Percentiles rank a stretch among this genome's conserved stretches.
phyloP scores from a whole-genome alignment of 768 basidiomycete genomes.

The Dacryopinax spathularia region DNA sequence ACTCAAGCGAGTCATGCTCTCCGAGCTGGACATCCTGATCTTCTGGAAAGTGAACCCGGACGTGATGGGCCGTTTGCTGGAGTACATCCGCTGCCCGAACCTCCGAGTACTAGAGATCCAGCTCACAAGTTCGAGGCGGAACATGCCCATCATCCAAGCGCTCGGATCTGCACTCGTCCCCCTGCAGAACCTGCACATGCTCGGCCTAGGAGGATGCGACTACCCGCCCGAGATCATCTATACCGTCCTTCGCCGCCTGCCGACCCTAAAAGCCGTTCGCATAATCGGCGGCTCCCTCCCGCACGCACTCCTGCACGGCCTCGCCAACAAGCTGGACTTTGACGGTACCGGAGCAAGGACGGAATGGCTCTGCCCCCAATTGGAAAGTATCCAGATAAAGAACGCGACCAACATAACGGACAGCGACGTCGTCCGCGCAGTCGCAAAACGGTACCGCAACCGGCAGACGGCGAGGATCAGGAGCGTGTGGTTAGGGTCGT shows the following conservation, averaged over 20 bases:
- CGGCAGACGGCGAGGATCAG: background rate
- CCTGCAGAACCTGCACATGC: background rate
- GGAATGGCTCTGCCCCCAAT: background rate
- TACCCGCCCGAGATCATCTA: background rate
- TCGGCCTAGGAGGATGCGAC: background rate
- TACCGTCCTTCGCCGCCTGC: background rate
- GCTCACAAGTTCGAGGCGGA: background rate
- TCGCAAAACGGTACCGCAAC: background rate
- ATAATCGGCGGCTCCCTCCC: background rate
- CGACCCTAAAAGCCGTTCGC: background rate
- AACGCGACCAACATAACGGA: background rate
- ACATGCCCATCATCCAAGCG: background rate
- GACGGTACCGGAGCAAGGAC: background rate
- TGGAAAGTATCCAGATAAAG: background rate
- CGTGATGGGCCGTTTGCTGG: background rate
- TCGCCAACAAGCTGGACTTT: background rate
- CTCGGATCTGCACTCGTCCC: background rate
- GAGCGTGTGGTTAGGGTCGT: background rate
- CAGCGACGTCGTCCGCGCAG: background rate
- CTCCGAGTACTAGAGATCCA: background rate
- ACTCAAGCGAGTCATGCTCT: background rate
- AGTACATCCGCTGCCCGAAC: background rate
- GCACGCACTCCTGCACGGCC: background rate
- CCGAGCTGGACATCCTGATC: background rate
- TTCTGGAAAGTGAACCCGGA: conserved; percentile 1